phyloP scores from a whole-genome alignment of 805 yeast species.

The Saccharomycopsis sp. region DNA sequence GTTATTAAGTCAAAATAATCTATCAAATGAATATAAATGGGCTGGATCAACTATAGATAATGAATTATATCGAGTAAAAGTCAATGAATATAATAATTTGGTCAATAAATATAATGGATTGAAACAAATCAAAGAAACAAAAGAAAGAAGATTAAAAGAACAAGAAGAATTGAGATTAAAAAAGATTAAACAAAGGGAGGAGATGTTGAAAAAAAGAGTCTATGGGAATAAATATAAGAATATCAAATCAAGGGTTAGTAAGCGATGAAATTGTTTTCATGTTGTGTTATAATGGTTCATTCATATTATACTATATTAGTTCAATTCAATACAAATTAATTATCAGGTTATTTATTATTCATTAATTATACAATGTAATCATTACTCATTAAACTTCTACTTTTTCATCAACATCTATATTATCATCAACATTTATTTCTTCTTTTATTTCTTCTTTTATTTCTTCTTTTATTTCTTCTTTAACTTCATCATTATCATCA shows the following conservation, averaged over 20 bases:
- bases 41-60: slow-evolving; percentile 13
- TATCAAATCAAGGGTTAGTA: too few relatives aligned
- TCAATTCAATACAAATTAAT: too few relatives aligned
- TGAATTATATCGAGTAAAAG: slow-evolving; percentile 3
- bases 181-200: slow-evolving; percentile 10
- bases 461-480: background rate
- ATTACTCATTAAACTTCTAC: too few relatives aligned
- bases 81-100: slow-evolving; percentile 6
- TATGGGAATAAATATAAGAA: slow-evolving; percentile 13
- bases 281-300: too few relatives aligned
- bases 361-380: too few relatives aligned
- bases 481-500: background rate
- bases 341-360: too few relatives aligned
- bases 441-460: background rate
- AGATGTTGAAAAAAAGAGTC: slow-evolving; percentile 12
- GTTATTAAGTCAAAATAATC: slow-evolving; percentile 5
- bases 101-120: slow-evolving; percentile 9
- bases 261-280: too few relatives aligned
- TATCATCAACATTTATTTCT: background rate
- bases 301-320: too few relatives aligned
- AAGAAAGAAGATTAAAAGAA: slow-evolving; percentile 4
- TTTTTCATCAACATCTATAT: too few relatives aligned
- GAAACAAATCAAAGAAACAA: slow-evolving; percentile 8
- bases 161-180: slow-evolving; percentile 7
- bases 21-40: slow-evolving; percentile 10